Conservation (phyloP, 2,329 filamentous ascomycete species). For the Hymenotorrendiella dingleyae region DNA sequence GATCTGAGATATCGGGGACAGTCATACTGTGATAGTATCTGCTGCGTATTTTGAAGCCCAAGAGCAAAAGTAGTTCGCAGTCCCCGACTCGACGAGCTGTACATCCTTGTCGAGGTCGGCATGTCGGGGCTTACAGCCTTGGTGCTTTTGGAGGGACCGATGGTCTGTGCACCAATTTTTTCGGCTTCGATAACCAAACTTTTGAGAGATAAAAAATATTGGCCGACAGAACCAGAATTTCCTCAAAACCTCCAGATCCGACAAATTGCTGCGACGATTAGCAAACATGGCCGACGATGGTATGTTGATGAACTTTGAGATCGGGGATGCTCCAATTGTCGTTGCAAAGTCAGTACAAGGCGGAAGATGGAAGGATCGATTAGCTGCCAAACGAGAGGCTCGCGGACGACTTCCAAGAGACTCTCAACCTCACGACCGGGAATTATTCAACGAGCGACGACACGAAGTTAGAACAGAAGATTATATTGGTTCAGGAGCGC, state of each 20-base stretch:
- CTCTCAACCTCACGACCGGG: conserved; percentile 15
- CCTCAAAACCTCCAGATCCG: no score
- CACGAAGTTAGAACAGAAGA: conserved; percentile 25
- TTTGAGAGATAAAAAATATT: no score
- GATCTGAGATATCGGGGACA: conserved; percentile 9
- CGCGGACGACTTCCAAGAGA: conserved; percentile 42
- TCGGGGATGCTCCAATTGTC: conserved; percentile 61
- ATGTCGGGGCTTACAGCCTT: no score
- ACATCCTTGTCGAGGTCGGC: no score
- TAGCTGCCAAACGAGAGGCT: conserved; percentile 68
- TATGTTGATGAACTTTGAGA: conserved; percentile 87
- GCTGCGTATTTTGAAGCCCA: conserved; percentile 27
- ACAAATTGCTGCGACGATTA: conserved; percentile 1
- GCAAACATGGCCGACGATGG: conserved; percentile 82
- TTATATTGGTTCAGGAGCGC: conserved; percentile 25
- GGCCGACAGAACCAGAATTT: no score
- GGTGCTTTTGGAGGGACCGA: no score
- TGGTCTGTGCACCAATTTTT: no score
- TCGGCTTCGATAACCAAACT: no score
- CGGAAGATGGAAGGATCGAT: conserved; percentile 86
- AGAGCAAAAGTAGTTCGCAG: conserved; percentile 18
- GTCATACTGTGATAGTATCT: conserved; percentile 29
- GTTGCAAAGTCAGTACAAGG: conserved; percentile 67
- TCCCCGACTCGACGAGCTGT: no score
- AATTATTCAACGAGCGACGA: conserved; percentile 25